Evolutionary conservation across 1,284 basidiomycete genomes (phyloP), one percentile per base, ranked within the genome.

Genomic region (Cerrena zonata): DNA sequence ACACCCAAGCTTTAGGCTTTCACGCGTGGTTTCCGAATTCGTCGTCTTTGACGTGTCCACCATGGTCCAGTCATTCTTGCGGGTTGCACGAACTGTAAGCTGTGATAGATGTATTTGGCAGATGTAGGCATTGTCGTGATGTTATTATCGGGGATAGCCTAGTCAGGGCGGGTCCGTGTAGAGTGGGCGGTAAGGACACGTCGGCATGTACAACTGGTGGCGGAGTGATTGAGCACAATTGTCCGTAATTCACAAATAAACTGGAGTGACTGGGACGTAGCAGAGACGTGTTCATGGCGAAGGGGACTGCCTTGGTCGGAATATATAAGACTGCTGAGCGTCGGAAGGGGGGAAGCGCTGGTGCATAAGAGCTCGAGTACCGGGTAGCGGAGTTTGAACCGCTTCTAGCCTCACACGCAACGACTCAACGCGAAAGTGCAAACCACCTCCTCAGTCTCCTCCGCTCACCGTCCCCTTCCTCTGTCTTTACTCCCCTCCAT

Each of bases 381-480:
- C 39, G 21, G 7, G 10, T 22, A 22, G 39, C 39, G 39, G 39
- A 40, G 39, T 19, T 40, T 40, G 39, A 40, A 40, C 21, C 19
- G 39, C 39, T 40, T 22, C 7, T 34, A 22, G 13, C 39, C 39
- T 40, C 18, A 40, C 39, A 40, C 39, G 39, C 39, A 48, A 47
- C 24, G 39, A 15, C 52, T 57, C 47, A 52, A 53, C 54, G 54
- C 56, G 52, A 58, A 49, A 56, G 53, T 48, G 45, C 38, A 56
- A 51, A 50, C 58, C 53, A 56, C 54, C 60, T 56, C 55, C 56
- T 57, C 61, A 55, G n/a, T n/a, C n/a, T n/a, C 54, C 49, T 47
- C 58, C 48, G 49, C 49, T 15, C 53, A 58, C 53, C 62, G 50
- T 49, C 53, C 51, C 38, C 53, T 47, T 36, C 43, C 53, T 55